Evolutionary conservation across 129 eudicot genomes (phyloP), one percentile per base, ranked within the genome.

Genomic region (Lactuca saligna): DNA sequence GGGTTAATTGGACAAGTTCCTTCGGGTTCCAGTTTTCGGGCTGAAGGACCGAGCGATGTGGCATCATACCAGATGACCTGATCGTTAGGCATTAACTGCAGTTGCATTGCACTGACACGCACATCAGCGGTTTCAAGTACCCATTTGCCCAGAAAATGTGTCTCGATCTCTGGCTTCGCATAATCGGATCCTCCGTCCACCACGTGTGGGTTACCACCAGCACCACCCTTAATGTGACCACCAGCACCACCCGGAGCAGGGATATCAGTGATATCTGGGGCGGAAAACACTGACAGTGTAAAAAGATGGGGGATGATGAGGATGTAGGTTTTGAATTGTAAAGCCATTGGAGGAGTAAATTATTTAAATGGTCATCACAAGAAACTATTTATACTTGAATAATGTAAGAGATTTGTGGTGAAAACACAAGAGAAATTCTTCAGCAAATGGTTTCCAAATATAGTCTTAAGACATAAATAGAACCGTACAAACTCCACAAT

Each of bases 51-150:
- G 3, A 85, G 85, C 4, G 73, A 65, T 0, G 86, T 79, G 0
- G 95, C 75, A 63, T 91, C 97, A 34, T 65, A 87, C 87, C 88
- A 82, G 6, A 85, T 75, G n/a, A 69, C 82, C 79, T 85, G 84
- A 64, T 81, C 79, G 39, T 83, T 81, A 1, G 95, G 91, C 95
- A 91, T 80, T 60, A 91, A 46, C 51, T 91, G 92, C 38, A 85
- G 9, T 14, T 91, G 97, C 97, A 91, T 91, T 34, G 95, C 91
- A 0, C 86, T 56, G 0, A 91, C 91, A 5, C 95, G 89, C 3
- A 80, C 79, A 78, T 82, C 74, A 0, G 9, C 53, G 44, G 51
- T 46, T 49, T 78, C 76, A 4, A 84, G 12, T 9, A 61, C 70
- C 88, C 90, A 88, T 1, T 8, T 2, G 0, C 95, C 90, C 6